A percentile compares a stretch with the other conserved stretches of the same genome.
Evolutionary conservation across 306 rosid species (phyloP).

Genomic region (Cucumis hystrix): DNA sequence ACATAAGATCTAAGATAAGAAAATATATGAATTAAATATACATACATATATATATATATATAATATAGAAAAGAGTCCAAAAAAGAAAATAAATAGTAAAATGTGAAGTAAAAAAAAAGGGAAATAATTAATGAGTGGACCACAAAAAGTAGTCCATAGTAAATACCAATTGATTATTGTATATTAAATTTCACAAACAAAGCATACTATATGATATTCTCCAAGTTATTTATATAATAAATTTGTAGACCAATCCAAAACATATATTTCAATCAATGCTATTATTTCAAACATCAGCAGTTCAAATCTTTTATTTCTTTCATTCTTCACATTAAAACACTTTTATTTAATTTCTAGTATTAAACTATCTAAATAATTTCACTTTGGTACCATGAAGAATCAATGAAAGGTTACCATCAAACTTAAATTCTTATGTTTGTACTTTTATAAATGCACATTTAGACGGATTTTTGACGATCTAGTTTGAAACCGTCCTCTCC

Average conservation of each 20-base stretch:
- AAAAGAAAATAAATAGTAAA: neutral
- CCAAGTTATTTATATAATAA: neutral
- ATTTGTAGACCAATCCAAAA: no score
- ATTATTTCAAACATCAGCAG: no score
- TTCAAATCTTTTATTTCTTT: no score
- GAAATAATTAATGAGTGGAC: neutral
- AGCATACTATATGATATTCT: neutral
- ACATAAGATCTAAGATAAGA: neutral
- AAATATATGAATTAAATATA: neutral
- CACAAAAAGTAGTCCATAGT: neutral
- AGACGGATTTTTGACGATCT: no score
- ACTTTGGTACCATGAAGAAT: neutral
- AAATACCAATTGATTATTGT: neutral
- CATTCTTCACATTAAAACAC: no score
- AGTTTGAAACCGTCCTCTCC: no score
- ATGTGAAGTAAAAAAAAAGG: neutral
- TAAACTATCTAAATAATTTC: neutral
- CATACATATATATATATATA: neutral
- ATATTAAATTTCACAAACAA: neutral
- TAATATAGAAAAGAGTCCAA: neutral
- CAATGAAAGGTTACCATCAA: neutral
- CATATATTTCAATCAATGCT: no score
- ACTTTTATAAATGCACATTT: no score
- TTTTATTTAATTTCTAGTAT: neutral
- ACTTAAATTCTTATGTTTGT: neutral